Base-by-base conservation (phyloP, 768 basidiomycete genomes). In the Boletus insuetus region DNA sequence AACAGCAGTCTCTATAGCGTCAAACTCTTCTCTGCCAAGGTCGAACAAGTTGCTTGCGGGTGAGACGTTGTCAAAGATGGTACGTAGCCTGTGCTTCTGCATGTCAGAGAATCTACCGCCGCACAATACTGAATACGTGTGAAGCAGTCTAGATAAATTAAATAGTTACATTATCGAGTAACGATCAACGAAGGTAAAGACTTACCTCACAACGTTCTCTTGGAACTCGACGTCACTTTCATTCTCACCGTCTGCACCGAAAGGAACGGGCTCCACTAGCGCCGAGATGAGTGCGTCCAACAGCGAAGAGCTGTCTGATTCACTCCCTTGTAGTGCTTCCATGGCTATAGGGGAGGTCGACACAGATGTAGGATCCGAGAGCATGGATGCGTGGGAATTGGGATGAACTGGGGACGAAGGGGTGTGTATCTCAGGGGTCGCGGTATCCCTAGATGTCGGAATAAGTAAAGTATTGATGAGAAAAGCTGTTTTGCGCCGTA, bases 401-500 rank as follows among this genome's bases (percentile, higher is more conserved):
- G 82, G 75, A 66, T 88, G 82, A n/a, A 89, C 75, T 31, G 51
- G 20, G 8, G 68, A 62, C 8, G 60, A 51, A 22, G 71, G 61
- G 1, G 66, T 49, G 37, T 67, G 67, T 40, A 66, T 53, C 2
- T 51, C 54, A 11, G 64, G 26, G 6, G 59, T 34, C 4, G 14
- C 45, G 2, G 20, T 45, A 29, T 56, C 60, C 16, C 63, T 59
- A 16, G 65, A 58, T 24, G 67, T 73, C 3, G 87, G 87, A 0
- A 80, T 74, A 46, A 93, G 79, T 49, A 94, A 82, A 0, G 82
- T 73, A 65, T 83, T 84, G 37, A 95, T 76, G 17, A 95, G 80
- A 73, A 94, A 94, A 4, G 82, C 79, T 0, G 82, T 77, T 68
- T 95, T 95, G 51, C 91, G 80, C 19, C 93, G 86, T 49, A 94